Evolutionary conservation across 371 early-diverging fungal genomes (phyloP).

Genomic region (Mortierella sp.): DNA sequence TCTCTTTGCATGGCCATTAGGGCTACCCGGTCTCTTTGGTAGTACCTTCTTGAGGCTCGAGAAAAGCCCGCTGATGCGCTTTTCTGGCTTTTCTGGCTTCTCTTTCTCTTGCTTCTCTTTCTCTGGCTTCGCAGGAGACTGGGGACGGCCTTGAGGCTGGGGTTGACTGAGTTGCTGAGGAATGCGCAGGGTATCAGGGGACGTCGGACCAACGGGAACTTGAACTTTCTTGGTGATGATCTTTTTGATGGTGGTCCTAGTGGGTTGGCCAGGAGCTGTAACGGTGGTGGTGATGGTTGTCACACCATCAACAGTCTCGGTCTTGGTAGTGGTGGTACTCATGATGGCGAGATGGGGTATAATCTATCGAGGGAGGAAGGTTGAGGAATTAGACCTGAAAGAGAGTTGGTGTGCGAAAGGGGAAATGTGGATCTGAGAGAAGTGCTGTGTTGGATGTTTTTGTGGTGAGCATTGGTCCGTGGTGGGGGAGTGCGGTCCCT

Average conservation of each 20-base stretch:
- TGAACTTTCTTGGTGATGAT: slow-evolving; percentile 22
- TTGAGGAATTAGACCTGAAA: background rate
- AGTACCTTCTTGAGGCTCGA: slow-evolving; percentile 29
- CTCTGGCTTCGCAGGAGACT: background rate
- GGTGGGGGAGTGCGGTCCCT: too few relatives aligned
- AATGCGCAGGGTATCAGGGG: slow-evolving; percentile 12
- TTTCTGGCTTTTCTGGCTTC: slow-evolving; percentile 13
- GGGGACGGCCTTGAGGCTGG: slow-evolving; percentile 38
- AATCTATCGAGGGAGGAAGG: background rate
- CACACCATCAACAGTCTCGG: slow-evolving; percentile 45
- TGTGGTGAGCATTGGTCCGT: too few relatives aligned
- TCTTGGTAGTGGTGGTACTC: slow-evolving; percentile 49
- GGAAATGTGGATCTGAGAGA: background rate
- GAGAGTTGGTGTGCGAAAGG: too few relatives aligned
- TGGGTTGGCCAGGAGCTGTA: slow-evolving; percentile 46
- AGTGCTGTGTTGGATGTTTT: background rate
- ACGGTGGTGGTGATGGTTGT: slow-evolving; percentile 48
- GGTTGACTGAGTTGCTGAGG: slow-evolving; percentile 21
- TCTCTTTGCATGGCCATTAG: slow-evolving; percentile 20
- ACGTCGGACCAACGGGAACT: slow-evolving; percentile 21
- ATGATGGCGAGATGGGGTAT: slow-evolving; percentile 13
- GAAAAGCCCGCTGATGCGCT: slow-evolving; percentile 37
- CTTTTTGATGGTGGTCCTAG: slow-evolving; percentile 37
- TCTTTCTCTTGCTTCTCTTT: too few relatives aligned
- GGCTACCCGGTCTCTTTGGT: slow-evolving; percentile 12